These are phyloP conservation scores for Sphaerostilbella broomeana DNA, from an alignment of 2,329 filamentous ascomycete genomes.

Conservation along the genomic window DNA sequence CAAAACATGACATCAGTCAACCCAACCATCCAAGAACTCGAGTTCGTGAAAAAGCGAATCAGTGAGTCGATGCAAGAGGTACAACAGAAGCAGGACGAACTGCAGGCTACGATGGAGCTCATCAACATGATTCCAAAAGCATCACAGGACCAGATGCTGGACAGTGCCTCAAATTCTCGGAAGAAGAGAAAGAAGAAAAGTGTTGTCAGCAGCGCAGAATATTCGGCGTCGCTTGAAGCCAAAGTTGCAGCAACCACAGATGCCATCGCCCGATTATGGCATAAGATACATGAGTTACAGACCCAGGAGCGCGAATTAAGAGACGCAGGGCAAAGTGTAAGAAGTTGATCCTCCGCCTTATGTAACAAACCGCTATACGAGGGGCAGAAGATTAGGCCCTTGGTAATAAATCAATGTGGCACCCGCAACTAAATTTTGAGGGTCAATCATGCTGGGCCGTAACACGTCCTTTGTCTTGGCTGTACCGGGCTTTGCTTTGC, in stretches of 20 bases:
- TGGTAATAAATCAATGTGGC: too few relatives aligned
- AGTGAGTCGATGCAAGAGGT: conserved; percentile 2
- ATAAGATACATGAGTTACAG: background rate
- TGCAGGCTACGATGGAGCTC: conserved; percentile 1
- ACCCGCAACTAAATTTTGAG: too few relatives aligned
- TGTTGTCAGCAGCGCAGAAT: background rate
- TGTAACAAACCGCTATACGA: too few relatives aligned
- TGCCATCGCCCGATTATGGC: background rate
- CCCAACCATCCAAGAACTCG: background rate
- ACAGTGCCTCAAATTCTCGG: conserved; percentile 2
- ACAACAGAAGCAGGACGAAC: background rate
- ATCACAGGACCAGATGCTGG: conserved; percentile 1
- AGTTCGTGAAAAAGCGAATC: conserved; percentile 5
- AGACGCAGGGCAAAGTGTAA: background rate
- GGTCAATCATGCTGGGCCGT: too few relatives aligned
- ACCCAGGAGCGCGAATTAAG: conserved; percentile 1
- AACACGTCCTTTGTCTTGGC: too few relatives aligned
- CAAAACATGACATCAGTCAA: background rate
- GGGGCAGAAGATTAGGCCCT: too few relatives aligned
- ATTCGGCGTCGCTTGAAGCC: too few relatives aligned
- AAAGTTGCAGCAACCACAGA: background rate
- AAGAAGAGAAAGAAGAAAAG: background rate
- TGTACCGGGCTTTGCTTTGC: too few relatives aligned
- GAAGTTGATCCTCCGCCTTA: background rate
- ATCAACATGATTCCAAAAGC: conserved; percentile 1